Evolutionary conservation across 805 yeast genomes (phyloP).

Genomic region (Maudiozyma turicensis): DNA sequence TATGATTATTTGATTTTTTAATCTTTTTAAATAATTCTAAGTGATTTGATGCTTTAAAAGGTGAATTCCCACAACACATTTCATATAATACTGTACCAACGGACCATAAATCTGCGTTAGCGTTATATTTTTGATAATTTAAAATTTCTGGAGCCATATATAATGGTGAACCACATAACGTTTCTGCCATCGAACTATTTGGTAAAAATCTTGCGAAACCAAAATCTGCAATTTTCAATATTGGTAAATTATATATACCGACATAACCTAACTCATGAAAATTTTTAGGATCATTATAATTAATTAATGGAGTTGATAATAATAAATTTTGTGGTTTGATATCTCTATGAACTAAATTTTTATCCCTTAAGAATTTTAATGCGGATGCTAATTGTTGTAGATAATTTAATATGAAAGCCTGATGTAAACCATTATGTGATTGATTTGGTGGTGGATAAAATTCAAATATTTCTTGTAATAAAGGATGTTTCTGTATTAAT

Average conservation of each 20-base stretch:
- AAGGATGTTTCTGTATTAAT: conserved; percentile 64
- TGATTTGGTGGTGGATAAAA: conserved; percentile 74
- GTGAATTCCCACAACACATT: conserved; percentile 95
- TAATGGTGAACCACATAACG: conserved; percentile 93
- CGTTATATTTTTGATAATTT: conserved; percentile 89
- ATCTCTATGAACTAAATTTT: conserved; percentile 85
- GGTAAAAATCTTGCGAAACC: conserved; percentile 96
- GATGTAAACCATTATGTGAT: conserved; percentile 69
- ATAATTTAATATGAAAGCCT: conserved; percentile 70
- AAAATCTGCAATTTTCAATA: conserved; percentile 90
- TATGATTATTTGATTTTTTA: conserved; percentile 69
- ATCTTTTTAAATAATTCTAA: conserved; percentile 81
- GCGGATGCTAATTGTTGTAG: conserved; percentile 82
- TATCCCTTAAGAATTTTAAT: conserved; percentile 66
- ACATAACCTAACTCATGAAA: conserved; percentile 51
- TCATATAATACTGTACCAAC: conserved; percentile 95
- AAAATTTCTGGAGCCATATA: conserved; percentile 98
- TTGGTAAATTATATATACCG: conserved; percentile 84
- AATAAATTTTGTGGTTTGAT: conserved; percentile 77
- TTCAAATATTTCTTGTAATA: conserved; percentile 63
- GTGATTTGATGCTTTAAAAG: conserved; percentile 89
- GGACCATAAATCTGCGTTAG: conserved; percentile 96
- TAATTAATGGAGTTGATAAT: conserved; percentile 69
- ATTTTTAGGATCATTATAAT: conserved; percentile 38
- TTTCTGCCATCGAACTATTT: conserved; percentile 88